Base-by-base conservation (phyloP, 2,329 filamentous ascomycete genomes). In the Mycogone perniciosa region DNA sequence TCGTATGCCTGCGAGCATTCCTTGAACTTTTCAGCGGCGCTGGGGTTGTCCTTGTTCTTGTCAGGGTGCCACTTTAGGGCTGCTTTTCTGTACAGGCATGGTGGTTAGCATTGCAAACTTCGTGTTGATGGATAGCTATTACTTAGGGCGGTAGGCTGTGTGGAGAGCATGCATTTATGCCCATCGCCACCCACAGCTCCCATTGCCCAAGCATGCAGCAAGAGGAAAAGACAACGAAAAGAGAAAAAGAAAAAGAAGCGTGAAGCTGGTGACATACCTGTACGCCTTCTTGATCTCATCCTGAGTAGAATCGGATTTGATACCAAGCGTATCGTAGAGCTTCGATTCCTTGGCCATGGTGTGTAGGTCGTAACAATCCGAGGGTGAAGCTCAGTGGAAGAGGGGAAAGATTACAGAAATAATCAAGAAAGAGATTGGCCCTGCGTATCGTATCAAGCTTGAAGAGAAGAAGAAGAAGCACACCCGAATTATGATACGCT, bases 271-370 rank as follows among this genome's bases (percentile, higher is more conserved):
- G 27, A 64, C 80, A 70, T 84, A 88, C 85, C 88, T 81, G 70
- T 96, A 96, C 52, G 84, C 93, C 69, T 97, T 99, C 70, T 96
- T 97, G 68, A 99, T 95, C 58, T 97, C 92, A 65, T 96, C 92
- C 71, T 95, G 89, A 27, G 83, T 79, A 27, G 91, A 89, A 54
- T 84, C 81, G 35, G 92, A 81, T 68, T 88, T 86, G 71, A 96
- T 76, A 66, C 79, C 76, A 62, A 99, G 78, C 57, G 82, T 79
- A 70, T 97, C 89, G 77, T 99, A 99, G 57, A 97, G 85, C 72
- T 95, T 96, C 48, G 88, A 93, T 76, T 97, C 92, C 63, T 89
- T 87, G 60, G 95, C 89, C 92, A 97, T 96, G 59, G 61, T 81
- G 70, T n/a, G 51, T 42, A 48, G 29, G 27, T 31, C 26, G 27